Conservation (phyloP, 352 stramenopile genomes). For the Phytophthora macrochlamydospora region DNA sequence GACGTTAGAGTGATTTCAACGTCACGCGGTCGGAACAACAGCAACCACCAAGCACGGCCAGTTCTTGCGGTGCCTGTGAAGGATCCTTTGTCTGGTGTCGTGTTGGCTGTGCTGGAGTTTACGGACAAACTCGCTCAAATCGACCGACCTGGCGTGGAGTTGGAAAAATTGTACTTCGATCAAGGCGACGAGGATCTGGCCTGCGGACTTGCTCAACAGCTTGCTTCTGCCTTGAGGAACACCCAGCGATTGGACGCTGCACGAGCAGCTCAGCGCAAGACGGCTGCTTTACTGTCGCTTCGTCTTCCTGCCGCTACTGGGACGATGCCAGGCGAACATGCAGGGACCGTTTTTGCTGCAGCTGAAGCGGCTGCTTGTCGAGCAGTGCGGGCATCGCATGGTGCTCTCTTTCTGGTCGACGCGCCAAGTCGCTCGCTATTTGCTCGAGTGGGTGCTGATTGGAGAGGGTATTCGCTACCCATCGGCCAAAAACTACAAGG, state of each 20-base stretch:
- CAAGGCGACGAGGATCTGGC: slow-evolving; percentile 72
- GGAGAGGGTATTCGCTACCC: slow-evolving; percentile 71
- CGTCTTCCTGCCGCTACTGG: slow-evolving; percentile 35
- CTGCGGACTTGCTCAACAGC: slow-evolving; percentile 63
- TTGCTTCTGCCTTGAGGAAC: slow-evolving; percentile 75
- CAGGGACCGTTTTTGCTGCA: slow-evolving; percentile 35
- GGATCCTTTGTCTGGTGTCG: slow-evolving; percentile 56
- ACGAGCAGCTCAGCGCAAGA: slow-evolving; percentile 59
- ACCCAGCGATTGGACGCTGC: slow-evolving; percentile 66
- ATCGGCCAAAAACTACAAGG: slow-evolving; percentile 75
- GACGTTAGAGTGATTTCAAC: slow-evolving; percentile 53
- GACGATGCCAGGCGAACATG: slow-evolving; percentile 36
- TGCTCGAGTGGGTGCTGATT: slow-evolving; percentile 65
- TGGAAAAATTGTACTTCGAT: slow-evolving; percentile 75
- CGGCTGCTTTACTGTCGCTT: slow-evolving; percentile 61
- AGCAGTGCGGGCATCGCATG: slow-evolving; percentile 42
- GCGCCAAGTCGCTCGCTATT: slow-evolving; percentile 71
- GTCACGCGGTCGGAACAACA: slow-evolving; percentile 29
- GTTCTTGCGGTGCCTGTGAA: slow-evolving; percentile 87
- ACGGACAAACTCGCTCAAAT: slow-evolving; percentile 48
- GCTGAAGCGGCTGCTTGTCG: slow-evolving; percentile 34
- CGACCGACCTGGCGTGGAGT: background rate
- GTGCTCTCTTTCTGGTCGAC: slow-evolving; percentile 82
- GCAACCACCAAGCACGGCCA: slow-evolving; percentile 14
- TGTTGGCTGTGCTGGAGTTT: slow-evolving; percentile 74